phyloP scores from a whole-genome alignment of 2,329 filamentous ascomycete species.

The Cephalotrichum gorgonifer region DNA sequence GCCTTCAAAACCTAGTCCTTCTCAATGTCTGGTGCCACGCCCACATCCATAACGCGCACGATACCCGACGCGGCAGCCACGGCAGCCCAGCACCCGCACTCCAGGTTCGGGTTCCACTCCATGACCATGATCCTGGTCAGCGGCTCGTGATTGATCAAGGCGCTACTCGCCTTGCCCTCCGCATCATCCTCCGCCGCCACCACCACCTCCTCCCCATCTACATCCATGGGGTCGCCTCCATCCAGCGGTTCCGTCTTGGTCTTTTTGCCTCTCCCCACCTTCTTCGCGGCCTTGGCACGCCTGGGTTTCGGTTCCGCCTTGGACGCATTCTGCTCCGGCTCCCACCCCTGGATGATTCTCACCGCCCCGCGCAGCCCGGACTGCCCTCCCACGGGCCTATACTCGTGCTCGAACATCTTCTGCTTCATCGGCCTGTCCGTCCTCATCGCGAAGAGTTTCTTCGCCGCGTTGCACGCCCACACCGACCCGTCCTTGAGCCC shows the following conservation, averaged over 20 bases:
- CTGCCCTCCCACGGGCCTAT: slow-evolving; percentile 21
- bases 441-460: slow-evolving; percentile 28
- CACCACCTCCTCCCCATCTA: slow-evolving; percentile 21
- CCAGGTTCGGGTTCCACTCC: slow-evolving; percentile 58
- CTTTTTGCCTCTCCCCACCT: slow-evolving; percentile 12
- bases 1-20: not conserved
- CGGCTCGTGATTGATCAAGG: slow-evolving; percentile 45
- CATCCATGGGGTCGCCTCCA: slow-evolving; percentile 9
- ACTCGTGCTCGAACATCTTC: slow-evolving; percentile 44
- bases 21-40: slow-evolving; percentile 28
- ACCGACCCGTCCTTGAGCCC: slow-evolving; percentile 45
- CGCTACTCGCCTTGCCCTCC: not conserved
- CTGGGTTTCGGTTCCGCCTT: slow-evolving; percentile 27
- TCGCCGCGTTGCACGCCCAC: slow-evolving; percentile 35
- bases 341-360: slow-evolving; percentile 41
- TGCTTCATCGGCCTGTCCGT: slow-evolving; percentile 27
- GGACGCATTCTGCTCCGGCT: slow-evolving; percentile 33
- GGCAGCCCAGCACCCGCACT: slow-evolving; percentile 58
- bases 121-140: slow-evolving; percentile 50
- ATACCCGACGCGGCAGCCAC: slow-evolving; percentile 57
- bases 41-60: slow-evolving; percentile 56
- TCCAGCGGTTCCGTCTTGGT: slow-evolving; percentile 20
- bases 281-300: slow-evolving; percentile 24
- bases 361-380: slow-evolving; percentile 28
- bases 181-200: slow-evolving; percentile 11